Evolutionary conservation across 345 rosid species (phyloP).

Genomic region (Brassica rapa): DNA sequence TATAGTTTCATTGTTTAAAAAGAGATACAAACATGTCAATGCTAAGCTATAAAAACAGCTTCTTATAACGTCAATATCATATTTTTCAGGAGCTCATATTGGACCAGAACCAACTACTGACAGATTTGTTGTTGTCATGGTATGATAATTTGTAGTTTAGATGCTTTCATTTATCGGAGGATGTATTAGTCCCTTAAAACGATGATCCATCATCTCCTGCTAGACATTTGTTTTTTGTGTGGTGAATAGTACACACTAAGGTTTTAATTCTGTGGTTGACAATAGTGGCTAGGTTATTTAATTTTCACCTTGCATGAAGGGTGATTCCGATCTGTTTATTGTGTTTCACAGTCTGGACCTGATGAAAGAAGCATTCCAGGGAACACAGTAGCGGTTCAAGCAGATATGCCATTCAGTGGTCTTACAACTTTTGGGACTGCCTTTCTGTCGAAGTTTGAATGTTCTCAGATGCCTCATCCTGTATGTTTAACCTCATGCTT

Average conservation of each 20-base stretch:
- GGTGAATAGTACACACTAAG: background rate
- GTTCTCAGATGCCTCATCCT: slow-evolving; percentile 98
- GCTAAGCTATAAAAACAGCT: background rate
- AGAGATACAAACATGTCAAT: slow-evolving; percentile 4
- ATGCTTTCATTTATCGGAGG: background rate
- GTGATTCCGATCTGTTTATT: slow-evolving; percentile 9
- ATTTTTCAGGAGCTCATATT: slow-evolving; percentile 85
- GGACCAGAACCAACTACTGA: slow-evolving; percentile 99
- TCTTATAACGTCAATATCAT: slow-evolving; percentile 5
- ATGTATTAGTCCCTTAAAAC: background rate
- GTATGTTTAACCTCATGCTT: slow-evolving; percentile 46
- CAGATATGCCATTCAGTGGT: slow-evolving; percentile 95
- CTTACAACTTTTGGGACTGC: slow-evolving; percentile 91
- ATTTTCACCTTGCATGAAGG: slow-evolving; percentile 17
- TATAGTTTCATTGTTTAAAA: background rate
- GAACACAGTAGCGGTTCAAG: slow-evolving; percentile 91
- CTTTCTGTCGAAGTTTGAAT: slow-evolving; percentile 90
- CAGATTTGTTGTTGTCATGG: slow-evolving; percentile 98
- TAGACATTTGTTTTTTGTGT: background rate
- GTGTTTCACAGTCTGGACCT: slow-evolving; percentile 66
- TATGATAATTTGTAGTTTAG: slow-evolving; percentile 36
- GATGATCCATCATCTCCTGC: background rate
- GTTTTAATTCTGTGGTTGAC: background rate
- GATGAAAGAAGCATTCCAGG: slow-evolving; percentile 99
- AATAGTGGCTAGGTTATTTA: slow-evolving; percentile 6